These are phyloP conservation scores for Lepidium didymum DNA, from an alignment of 345 rosid genomes.

Conservation along the genomic window DNA sequence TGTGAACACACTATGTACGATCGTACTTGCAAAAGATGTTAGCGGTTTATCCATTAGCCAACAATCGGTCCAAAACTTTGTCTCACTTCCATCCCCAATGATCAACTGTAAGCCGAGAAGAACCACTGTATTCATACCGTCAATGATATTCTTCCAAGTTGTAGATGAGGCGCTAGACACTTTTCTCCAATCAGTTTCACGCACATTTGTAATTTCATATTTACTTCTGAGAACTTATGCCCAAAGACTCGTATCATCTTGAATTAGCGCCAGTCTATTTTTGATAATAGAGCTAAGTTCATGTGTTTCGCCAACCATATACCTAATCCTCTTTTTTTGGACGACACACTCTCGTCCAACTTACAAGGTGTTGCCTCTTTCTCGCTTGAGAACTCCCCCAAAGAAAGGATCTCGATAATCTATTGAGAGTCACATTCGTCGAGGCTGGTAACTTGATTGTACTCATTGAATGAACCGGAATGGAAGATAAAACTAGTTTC, in stretches of 20 bases:
- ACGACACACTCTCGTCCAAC: not conserved
- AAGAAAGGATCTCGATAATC: not conserved
- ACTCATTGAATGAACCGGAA: not conserved
- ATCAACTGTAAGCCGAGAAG: no score
- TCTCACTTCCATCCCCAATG: no score
- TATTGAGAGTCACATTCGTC: not conserved
- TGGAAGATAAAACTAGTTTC: not conserved
- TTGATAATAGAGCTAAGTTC: not conserved
- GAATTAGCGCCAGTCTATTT: not conserved
- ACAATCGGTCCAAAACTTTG: no score
- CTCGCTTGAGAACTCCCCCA: not conserved
- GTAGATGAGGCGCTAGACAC: no score
- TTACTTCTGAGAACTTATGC: not conserved
- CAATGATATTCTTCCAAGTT: no score
- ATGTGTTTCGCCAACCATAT: not conserved
- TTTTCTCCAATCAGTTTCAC: not conserved
- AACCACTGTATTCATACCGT: no score
- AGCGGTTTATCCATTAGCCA: no score
- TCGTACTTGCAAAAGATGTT: no score
- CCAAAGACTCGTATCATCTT: not conserved
- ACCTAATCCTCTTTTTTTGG: not conserved
- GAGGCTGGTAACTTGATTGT: not conserved
- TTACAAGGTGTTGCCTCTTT: not conserved
- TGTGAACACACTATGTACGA: no score
- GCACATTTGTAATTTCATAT: not conserved